These are phyloP conservation scores for Cordyceps farinosa DNA, from an alignment of 2,329 filamentous ascomycete genomes.

Conservation along the genomic window DNA sequence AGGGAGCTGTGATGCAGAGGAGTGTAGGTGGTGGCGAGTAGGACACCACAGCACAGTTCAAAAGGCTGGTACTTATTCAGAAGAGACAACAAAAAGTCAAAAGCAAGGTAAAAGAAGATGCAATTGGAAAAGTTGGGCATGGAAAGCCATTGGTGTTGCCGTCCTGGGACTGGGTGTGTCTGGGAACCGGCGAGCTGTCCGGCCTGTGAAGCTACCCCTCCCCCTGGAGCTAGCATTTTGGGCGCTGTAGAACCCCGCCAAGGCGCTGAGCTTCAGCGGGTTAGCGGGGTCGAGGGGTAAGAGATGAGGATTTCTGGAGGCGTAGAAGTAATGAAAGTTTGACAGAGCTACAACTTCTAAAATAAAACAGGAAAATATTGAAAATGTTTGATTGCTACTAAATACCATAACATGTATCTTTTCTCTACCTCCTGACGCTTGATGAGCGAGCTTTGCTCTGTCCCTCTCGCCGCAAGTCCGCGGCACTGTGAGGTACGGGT, in stretches of 20 bases:
- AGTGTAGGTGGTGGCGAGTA: not conserved
- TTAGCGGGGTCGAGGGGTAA: not conserved
- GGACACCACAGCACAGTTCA: not conserved
- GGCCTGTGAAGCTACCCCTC: constrained; percentile 1
- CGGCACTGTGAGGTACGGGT: not conserved
- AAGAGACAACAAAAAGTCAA: too few relatives aligned
- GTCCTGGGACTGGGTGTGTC: not conserved
- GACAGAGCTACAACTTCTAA: too few relatives aligned
- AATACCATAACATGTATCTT: too few relatives aligned
- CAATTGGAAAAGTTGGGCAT: too few relatives aligned
- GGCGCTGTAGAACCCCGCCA: not conserved
- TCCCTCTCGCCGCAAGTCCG: not conserved
- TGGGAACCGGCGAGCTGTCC: not conserved
- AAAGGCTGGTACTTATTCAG: not conserved
- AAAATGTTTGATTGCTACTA: too few relatives aligned
- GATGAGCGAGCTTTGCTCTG: too few relatives aligned
- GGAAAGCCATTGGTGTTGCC: not conserved
- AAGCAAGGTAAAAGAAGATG: too few relatives aligned
- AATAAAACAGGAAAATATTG: too few relatives aligned
- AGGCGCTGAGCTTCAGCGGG: not conserved
- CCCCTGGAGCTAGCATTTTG: not conserved
- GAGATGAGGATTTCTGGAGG: too few relatives aligned
- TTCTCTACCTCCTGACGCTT: too few relatives aligned
- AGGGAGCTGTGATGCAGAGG: not conserved
- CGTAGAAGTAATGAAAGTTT: too few relatives aligned